Conservation (phyloP, 192 early-diverging fungal genomes). For the Coemansia sp. region DNA sequence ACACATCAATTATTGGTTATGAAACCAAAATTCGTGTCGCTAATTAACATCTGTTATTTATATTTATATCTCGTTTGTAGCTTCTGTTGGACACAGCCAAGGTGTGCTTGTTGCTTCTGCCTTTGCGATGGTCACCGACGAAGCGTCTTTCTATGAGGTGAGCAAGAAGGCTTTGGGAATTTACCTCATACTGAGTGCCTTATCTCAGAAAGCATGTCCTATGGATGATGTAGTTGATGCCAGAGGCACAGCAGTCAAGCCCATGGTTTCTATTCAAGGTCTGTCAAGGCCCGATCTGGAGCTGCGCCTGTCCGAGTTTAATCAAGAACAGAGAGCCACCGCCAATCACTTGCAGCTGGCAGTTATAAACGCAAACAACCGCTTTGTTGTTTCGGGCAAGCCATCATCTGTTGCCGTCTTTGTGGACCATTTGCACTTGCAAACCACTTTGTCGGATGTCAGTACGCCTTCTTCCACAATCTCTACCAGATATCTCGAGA, state of each 20-base stretch:
- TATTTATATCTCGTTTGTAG: conserved; percentile 15
- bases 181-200: conserved; percentile 77
- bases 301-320: conserved; percentile 13
- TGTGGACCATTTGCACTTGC: background rate
- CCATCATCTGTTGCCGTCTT: conserved; percentile 5
- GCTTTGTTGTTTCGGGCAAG: conserved; percentile 29
- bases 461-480: conserved; percentile 77
- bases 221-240: background rate
- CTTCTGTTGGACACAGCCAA: too few species aligned
- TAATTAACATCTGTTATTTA: background rate
- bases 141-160: conserved; percentile 73
- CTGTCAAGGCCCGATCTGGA: background rate
- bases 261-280: conserved; percentile 34
- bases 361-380: conserved; percentile 19
- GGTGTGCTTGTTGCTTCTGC: conserved; percentile 80
- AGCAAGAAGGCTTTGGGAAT: conserved; percentile 78
- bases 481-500: conserved; percentile 73
- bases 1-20: background rate
- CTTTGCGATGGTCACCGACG: conserved; percentile 73
- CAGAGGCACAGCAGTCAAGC: background rate
- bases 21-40: background rate
- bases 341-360: conserved; percentile 13
- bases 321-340: background rate
- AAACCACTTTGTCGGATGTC: conserved; percentile 1
- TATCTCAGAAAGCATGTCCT: conserved; percentile 65